Evolutionary conservation across 257 asterid genomes (phyloP).

Genomic region (Craterostigma plantagineum): DNA sequence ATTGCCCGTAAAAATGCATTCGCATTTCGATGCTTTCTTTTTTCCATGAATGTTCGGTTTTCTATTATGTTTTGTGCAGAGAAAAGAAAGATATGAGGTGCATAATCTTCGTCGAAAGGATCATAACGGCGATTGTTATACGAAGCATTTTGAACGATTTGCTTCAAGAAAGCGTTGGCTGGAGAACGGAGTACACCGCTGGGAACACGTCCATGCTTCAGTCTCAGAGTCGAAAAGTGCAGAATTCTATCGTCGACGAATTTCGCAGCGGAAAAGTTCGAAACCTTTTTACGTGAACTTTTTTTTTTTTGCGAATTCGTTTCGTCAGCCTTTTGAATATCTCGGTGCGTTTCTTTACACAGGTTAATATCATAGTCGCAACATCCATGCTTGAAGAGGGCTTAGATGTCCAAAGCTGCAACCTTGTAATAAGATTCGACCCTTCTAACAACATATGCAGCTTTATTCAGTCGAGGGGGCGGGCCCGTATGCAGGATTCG

Average conservation of each 20-base stretch:
- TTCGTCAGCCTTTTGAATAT: background rate
- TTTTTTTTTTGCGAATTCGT: background rate
- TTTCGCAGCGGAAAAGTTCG: constrained; percentile 58
- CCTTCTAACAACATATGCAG: constrained; percentile 64
- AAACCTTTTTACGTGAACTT: too few species aligned
- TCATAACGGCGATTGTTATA: constrained; percentile 58
- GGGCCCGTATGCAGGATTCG: constrained; percentile 85
- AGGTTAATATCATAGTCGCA: constrained; percentile 72
- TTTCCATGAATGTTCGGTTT: too few species aligned
- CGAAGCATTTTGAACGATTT: constrained; percentile 39
- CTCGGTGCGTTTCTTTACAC: constrained; percentile 11
- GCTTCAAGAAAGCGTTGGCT: constrained; percentile 34
- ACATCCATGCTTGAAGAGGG: constrained; percentile 94
- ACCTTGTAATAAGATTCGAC: constrained; percentile 82
- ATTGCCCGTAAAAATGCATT: too few species aligned
- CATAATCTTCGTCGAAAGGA: constrained; percentile 68
- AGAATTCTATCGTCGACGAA: constrained; percentile 33
- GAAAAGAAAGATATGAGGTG: constrained; percentile 60
- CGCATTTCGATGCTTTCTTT: too few species aligned
- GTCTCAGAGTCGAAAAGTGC: constrained; percentile 50
- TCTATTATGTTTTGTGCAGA: too few species aligned
- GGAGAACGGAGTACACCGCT: constrained; percentile 58
- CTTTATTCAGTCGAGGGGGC: constrained; percentile 92
- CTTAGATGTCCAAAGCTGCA: constrained; percentile 87
- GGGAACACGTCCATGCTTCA: constrained; percentile 29